Percentiles rank a stretch among this genome's conserved stretches.
These are phyloP conservation scores for Alternaria angustiovoidea DNA, from an alignment of 2,329 filamentous ascomycete species.

Conservation along the genomic window DNA sequence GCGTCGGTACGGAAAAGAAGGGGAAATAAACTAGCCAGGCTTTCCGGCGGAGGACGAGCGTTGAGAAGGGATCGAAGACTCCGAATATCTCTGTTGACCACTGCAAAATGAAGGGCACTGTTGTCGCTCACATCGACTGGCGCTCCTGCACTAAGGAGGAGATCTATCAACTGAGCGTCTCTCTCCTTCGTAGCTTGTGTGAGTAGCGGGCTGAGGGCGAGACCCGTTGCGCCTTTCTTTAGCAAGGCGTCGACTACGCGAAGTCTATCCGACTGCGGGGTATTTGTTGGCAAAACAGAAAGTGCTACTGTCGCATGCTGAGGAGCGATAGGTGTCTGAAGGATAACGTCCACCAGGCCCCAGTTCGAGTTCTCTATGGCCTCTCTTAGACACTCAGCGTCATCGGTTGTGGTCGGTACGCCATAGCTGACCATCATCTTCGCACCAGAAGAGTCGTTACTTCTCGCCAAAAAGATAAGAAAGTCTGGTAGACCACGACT, in stretches of 20 bases:
- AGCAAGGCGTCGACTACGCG: constrained; percentile 37
- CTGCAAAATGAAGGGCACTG: constrained; percentile 32
- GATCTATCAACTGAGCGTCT: constrained; percentile 36
- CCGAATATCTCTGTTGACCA: constrained; percentile 33
- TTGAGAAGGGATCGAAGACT: constrained; percentile 33
- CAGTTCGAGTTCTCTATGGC: constrained; percentile 42
- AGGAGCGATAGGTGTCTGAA: constrained; percentile 33
- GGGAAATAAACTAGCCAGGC: constrained; percentile 35
- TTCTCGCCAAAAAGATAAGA: constrained; percentile 39
- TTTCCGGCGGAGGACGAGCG: constrained; percentile 29
- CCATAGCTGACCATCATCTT: constrained; percentile 43
- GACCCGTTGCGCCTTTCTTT: constrained; percentile 39
- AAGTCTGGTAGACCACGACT: constrained; percentile 39
- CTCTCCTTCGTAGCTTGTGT: constrained; percentile 40
- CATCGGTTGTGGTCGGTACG: constrained; percentile 39
- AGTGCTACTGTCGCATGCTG: constrained; percentile 42
- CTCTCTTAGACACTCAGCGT: constrained; percentile 41
- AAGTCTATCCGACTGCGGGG: constrained; percentile 33
- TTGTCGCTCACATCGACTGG: constrained; percentile 30
- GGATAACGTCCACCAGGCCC: constrained; percentile 36
- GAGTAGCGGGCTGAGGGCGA: constrained; percentile 38
- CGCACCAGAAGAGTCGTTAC: constrained; percentile 40
- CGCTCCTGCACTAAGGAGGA: constrained; percentile 40
- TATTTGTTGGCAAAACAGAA: constrained; percentile 28
- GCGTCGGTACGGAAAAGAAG: constrained; percentile 24